Evolutionary conservation across 2,329 filamentous ascomycete species (phyloP).

Genomic region (Paecilomyces formosus): DNA sequence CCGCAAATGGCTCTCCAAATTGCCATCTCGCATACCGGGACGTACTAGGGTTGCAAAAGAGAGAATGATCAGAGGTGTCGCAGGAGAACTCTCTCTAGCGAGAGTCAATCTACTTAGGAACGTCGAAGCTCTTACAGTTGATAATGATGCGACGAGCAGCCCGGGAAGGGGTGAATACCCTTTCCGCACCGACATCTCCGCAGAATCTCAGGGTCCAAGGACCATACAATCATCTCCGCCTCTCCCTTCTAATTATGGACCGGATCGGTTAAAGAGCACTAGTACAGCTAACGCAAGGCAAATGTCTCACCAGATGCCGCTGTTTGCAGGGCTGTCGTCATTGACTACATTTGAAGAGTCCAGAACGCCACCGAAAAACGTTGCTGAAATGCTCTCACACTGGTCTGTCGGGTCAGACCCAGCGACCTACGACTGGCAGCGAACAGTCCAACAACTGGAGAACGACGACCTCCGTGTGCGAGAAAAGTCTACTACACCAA

Average conservation of each 20-base stretch:
- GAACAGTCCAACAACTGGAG: slow-evolving; percentile 11
- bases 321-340: slow-evolving; percentile 17
- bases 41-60: slow-evolving; percentile 32
- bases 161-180: not conserved
- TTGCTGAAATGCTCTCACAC: slow-evolving; percentile 24
- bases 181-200: not conserved
- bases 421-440: slow-evolving; percentile 25
- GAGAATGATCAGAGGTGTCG: slow-evolving; percentile 26
- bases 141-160: not conserved
- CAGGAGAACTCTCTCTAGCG: slow-evolving; percentile 29
- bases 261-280: not conserved
- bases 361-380: slow-evolving; percentile 13
- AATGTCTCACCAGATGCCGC: not conserved
- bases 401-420: slow-evolving; percentile 29
- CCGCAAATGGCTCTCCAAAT: slow-evolving; percentile 26
- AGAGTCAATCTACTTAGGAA: slow-evolving; percentile 18
- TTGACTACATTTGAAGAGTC: slow-evolving; percentile 20
- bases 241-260: not conserved
- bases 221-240: not conserved
- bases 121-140: not conserved
- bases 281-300: not conserved
- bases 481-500: slow-evolving; percentile 11
- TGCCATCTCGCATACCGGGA: slow-evolving; percentile 26
- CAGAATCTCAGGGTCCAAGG: not conserved
- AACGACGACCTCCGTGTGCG: slow-evolving; percentile 12